Conservation (phyloP, 257 asterid genomes). For the Gentiana dahurica region DNA sequence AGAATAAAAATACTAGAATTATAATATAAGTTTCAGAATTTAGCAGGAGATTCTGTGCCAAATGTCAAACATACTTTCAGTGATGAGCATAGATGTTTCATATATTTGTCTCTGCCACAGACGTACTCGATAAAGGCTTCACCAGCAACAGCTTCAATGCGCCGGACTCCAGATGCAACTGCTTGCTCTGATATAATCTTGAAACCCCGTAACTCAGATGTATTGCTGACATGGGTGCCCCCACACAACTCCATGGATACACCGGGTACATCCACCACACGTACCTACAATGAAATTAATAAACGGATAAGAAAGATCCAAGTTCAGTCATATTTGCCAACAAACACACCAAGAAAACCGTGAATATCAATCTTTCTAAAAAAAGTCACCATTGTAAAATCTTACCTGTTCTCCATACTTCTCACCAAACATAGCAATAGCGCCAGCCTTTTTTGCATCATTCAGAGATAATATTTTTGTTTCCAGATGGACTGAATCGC, state of each 20-base stretch:
- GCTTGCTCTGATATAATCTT: conserved; percentile 83
- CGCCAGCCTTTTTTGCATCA: conserved; percentile 94
- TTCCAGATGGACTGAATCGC: conserved; percentile 64
- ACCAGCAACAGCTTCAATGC: conserved; percentile 95
- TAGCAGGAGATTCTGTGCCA: neutral
- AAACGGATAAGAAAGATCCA: neutral
- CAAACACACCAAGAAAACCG: too few relatives aligned
- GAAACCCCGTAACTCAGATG: conserved; percentile 84
- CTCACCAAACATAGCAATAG: conserved; percentile 96
- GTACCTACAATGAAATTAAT: conserved; percentile 36
- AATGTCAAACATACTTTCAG: conserved; percentile 55
- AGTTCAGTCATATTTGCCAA: too few relatives aligned
- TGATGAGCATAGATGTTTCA: conserved; percentile 88
- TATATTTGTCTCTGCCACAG: conserved; percentile 67
- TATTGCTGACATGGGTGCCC: conserved; percentile 77
- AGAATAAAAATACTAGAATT: too few relatives aligned
- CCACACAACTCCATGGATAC: conserved; percentile 96
- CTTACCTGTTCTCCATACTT: conserved; percentile 86
- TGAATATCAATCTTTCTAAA: too few relatives aligned
- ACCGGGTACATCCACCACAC: conserved; percentile 94
- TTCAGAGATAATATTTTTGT: conserved; percentile 63
- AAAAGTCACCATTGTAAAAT: neutral
- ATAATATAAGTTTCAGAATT: too few relatives aligned
- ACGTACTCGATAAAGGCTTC: conserved; percentile 87
- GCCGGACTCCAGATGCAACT: conserved; percentile 78